Evolutionary conservation across 352 stramenopile genomes (phyloP), one percentile per base, ranked within the genome.

Genomic region (Phytophthora meadii): DNA sequence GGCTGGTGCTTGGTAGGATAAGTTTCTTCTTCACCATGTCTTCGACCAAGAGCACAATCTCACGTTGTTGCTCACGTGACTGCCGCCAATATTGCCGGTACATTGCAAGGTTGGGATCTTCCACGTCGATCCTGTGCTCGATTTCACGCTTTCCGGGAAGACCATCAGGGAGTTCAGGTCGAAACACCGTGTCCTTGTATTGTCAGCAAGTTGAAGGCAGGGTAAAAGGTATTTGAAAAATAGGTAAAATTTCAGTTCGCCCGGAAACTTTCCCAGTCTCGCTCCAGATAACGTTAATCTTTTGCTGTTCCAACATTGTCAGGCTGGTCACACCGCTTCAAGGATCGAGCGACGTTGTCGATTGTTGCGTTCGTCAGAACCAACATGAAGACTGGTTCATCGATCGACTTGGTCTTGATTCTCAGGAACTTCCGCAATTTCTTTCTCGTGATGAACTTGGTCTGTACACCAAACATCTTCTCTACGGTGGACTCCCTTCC

Each of bases 51-150:
- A 15, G n/a, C 5, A 46, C 17, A 12, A 52, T 61, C 28, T 45
- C 28, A 19, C 63, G 19, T 24, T 64, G 37, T 72, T 72, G 11
- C n/a, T 77, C 65, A 6, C 15, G 42, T 5, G 50, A 46, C n/a
- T 62, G 36, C 10, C 61, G n/a, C 12, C 22, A 65, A 7, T 72
- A 45, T 9, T 55, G 70, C n/a, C 48, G 37, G 19, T 22, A 22
- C 22, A 22, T 2, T 2, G 22, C 22, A 22, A 22, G 22, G 22
- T 22, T 22, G 22, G 22, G 22, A 30, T 48, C 42, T 30, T 48
- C 32, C 22, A 32, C 42, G 24, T 49, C 42, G 42, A 49, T 61
- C 30, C 27, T 32, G 30, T 53, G 54, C 30, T 51, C 46, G 15
- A 55, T 49, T 22, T 61, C 42, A 7, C 42, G 34, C 7, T 48